Base-by-base conservation (phyloP, 108 stramenopile species). In the Conticribra guillardii region DNA sequence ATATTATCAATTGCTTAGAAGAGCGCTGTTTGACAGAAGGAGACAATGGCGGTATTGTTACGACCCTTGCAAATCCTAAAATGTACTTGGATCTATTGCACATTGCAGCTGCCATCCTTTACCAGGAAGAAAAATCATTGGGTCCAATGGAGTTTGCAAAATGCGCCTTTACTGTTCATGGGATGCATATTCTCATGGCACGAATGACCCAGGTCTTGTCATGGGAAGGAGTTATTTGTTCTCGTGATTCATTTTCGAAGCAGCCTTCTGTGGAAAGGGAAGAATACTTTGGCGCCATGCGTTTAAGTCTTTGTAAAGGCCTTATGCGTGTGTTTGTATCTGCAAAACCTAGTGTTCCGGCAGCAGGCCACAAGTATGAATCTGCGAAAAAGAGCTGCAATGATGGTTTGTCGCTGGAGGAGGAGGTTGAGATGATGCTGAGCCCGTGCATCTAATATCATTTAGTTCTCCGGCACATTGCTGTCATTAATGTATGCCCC, bases 111-210 rank as follows among this genome's bases (percentile, higher is more conserved):
- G 49, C 56, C 19, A 77, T 90, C n/a, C 48, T 87, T 11, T 67
- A 71, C 9, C 56, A 83, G 28, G 72, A 82, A 5, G 69, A 66
- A 50, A 53, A 63, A 51, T 70, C 30, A 17, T 23, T 71, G 29
- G 76, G 60, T 31, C 56, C 78, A 16, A 59, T 73, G 74, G 74
- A 82, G 67, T 48, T 50, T 46, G 50, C 68, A 29, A 69, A 62
- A 14, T 82, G 79, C 23, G 87, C 81, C 3, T 90, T 90, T 50
- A 69, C 82, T 49, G 65, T 84, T 17, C 61, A 80, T 45, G 89
- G 85, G 34, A 84, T 91, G 76, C 82, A 87, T 31, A 78, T 85
- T 64, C 78, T 91, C 2, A 79, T 91, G 84, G 80, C 82, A 22
- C 46, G 83, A 27, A 73, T 88, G 60, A 82, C 79, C 48, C 86